These are phyloP conservation scores for Exutisphaerella laricina DNA, from an alignment of 2,329 filamentous ascomycete genomes.

Conservation along the genomic window DNA sequence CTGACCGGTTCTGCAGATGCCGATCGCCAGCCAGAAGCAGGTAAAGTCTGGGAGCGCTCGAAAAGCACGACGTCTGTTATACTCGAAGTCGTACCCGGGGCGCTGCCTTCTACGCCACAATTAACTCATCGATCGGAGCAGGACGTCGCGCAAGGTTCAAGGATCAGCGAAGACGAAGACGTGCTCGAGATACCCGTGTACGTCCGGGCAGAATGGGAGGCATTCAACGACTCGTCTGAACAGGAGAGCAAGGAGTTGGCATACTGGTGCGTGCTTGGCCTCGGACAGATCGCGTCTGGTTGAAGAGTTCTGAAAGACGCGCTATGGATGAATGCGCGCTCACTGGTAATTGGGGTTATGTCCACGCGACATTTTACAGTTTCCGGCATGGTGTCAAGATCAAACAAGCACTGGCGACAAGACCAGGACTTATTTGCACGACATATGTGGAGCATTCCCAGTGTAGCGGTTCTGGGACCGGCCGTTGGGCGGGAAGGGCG, in stretches of 20 bases:
- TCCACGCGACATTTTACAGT: no score
- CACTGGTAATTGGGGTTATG: no score
- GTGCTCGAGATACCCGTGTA: conserved; percentile 89
- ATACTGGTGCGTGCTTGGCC: conserved; percentile 90
- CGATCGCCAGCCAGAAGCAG: conserved; percentile 67
- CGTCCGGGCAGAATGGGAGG: conserved; percentile 86
- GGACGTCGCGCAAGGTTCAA: conserved; percentile 36
- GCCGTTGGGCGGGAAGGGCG: background rate
- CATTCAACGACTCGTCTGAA: conserved; percentile 57
- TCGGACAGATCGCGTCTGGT: conserved; percentile 63
- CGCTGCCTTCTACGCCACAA: conserved; percentile 27
- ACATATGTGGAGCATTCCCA: background rate
- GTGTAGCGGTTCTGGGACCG: background rate
- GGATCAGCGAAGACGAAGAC: conserved; percentile 52
- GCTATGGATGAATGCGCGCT: no score
- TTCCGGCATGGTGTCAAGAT: no score
- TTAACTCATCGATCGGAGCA: no score
- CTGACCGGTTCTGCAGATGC: conserved; percentile 39
- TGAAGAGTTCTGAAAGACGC: no score
- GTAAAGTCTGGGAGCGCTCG: conserved; percentile 93
- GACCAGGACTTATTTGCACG: background rate
- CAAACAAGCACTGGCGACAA: no score
- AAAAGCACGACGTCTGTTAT: conserved; percentile 94
- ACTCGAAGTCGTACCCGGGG: conserved; percentile 71
- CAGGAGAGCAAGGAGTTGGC: conserved; percentile 81